phyloP scores from a whole-genome alignment of 2,329 filamentous ascomycete genomes.

The Diaporthe ampelina region DNA sequence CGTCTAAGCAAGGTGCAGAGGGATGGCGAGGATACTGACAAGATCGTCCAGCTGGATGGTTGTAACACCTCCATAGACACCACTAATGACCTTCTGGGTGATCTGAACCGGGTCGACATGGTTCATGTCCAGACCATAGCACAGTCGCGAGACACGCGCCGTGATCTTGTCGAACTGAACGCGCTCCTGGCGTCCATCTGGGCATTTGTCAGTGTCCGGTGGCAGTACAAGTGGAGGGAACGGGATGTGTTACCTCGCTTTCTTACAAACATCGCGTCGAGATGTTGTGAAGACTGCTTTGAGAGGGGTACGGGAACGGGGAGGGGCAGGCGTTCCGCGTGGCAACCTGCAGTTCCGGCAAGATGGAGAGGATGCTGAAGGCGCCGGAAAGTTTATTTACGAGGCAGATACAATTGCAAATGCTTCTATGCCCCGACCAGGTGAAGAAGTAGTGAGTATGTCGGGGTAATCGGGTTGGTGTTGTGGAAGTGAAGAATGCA shows the following conservation, averaged over 20 bases:
- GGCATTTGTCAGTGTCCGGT: conserved; percentile 8
- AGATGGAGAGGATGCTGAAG: conserved; percentile 2
- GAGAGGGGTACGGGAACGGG: neutral
- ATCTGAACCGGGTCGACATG: conserved; percentile 98
- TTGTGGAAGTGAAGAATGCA: conserved; percentile 30
- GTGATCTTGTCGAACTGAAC: conserved; percentile 99
- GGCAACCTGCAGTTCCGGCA: conserved; percentile 29
- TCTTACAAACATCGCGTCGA: conserved; percentile 70
- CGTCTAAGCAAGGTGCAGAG: neutral
- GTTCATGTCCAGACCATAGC: conserved; percentile 94
- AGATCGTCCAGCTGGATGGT: conserved; percentile 97
- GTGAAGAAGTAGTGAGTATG: conserved; percentile 5
- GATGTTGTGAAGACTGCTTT: conserved; percentile 39
- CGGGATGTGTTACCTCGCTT: conserved; percentile 68
- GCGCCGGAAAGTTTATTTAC: neutral
- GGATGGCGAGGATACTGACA: conserved; percentile 67
- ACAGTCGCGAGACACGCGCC: conserved; percentile 95
- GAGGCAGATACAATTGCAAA: conserved; percentile 1
- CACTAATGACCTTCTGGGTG: conserved; percentile 99
- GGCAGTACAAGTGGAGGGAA: neutral
- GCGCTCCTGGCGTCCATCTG: conserved; percentile 99
- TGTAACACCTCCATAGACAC: conserved; percentile 98
- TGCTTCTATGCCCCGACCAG: conserved; percentile 6
- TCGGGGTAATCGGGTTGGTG: neutral
- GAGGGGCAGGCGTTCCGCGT: conserved; percentile 34